Evolutionary conservation across 1,139 yeast genomes (phyloP), one percentile per base, ranked within the genome.

Genomic region (Geotrichum candidum): DNA sequence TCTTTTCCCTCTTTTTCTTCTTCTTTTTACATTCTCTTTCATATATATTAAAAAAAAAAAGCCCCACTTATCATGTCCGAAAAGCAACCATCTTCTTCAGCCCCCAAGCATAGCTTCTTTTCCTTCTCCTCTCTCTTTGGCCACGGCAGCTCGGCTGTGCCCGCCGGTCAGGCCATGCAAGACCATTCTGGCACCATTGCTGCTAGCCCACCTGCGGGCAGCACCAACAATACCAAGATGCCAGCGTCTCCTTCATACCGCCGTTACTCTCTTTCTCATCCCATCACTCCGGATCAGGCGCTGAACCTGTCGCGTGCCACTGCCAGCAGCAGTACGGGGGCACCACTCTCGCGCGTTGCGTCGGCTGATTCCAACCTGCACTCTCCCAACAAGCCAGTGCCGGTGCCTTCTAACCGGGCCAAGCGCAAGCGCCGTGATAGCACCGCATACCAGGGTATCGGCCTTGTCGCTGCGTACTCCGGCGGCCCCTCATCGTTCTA

Each of bases 261-360:
- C 46, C 63, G 64, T 22, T 29, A 50, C 23, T 57, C 56, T 7
- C n/a, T 18, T n/a, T 38, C 53, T 45, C 18, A 57, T 2, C 57
- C 61, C 33, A 70, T 72, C 53, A 65, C 75, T 3, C 74, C 73
- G 35, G 77, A 74, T 63, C 77, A 74, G 63, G 77, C 77, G 5
- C 66, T 74, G 63, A 74, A 74, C 64, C 66, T 74, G 60, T 69
- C 76, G 15, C 68, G 77, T 13, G 76, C 62, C 31, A 59, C 50
- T 3, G 53, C 54, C 48, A 29, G 52, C 29, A 33, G n/a, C 29
- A 45, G 53, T 18, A 23, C 29, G 53, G 29, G 13, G 2, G 22
- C 53, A 15, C 35, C 53, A 13, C 27, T 45, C 46, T 27, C 46
- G 18, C 33, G 33, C 1, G 41, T 18, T 23, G 51, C 33, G 9